These are phyloP conservation scores for Polyrhizophydium stewartii DNA, from an alignment of 371 early-diverging fungal genomes.

Conservation along the genomic window DNA sequence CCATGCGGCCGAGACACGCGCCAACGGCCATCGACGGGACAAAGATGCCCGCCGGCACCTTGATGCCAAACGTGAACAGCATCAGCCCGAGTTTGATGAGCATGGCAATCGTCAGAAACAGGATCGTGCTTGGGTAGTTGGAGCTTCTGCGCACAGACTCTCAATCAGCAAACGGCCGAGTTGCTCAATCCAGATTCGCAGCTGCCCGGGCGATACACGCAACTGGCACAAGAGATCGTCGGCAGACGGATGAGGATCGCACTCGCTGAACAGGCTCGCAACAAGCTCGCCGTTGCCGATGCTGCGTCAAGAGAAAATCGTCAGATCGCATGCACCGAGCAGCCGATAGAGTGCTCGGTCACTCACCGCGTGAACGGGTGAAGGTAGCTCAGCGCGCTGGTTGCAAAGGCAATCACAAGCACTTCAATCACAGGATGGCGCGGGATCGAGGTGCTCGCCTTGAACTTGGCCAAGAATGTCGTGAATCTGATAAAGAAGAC, in stretches of 20 bases:
- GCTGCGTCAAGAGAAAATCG: not conserved
- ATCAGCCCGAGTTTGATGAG: constrained; percentile 21
- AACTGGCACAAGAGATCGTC: constrained; percentile 1
- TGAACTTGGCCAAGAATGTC: constrained; percentile 8
- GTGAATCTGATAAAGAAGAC: constrained; percentile 77
- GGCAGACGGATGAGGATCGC: constrained; percentile 22
- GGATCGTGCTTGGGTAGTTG: constrained; percentile 4
- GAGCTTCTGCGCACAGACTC: constrained; percentile 15
- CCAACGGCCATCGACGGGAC: constrained; percentile 90
- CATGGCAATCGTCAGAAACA: constrained; percentile 7
- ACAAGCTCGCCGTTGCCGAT: constrained; percentile 62
- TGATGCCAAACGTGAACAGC: constrained; percentile 25
- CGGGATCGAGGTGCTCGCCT: constrained; percentile 28
- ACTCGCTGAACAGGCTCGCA: constrained; percentile 77
- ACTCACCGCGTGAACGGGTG: constrained; percentile 64
- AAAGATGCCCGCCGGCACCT: constrained; percentile 88
- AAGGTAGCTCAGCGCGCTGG: constrained; percentile 71
- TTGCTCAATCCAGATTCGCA: not conserved
- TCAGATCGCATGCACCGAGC: not conserved
- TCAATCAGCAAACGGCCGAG: constrained; percentile 11
- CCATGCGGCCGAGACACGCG: constrained; percentile 81
- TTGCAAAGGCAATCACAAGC: constrained; percentile 62
- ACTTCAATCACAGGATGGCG: constrained; percentile 67
- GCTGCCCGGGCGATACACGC: no score
- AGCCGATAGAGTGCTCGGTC: not conserved